Conservation (phyloP, 805 yeast species). For the Candida silvicultrix region DNA sequence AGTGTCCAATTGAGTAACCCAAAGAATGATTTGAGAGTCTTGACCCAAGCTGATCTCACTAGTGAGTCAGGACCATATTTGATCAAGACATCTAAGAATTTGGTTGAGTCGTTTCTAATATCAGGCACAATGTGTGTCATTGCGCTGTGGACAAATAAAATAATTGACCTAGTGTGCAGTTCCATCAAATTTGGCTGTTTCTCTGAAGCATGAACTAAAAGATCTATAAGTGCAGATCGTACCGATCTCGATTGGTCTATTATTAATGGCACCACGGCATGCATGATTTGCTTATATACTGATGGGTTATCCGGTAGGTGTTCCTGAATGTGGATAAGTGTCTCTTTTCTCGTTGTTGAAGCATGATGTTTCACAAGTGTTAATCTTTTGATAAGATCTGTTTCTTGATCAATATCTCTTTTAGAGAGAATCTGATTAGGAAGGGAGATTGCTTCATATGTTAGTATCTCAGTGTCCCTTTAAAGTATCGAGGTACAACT, state of each 20-base stretch:
- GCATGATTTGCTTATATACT: constrained; percentile 49
- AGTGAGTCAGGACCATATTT: constrained; percentile 47
- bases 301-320: constrained; percentile 48
- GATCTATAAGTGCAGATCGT: constrained; percentile 44
- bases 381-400: constrained; percentile 53
- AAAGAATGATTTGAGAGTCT: constrained; percentile 60
- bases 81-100: constrained; percentile 56
- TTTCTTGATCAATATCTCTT: constrained; percentile 25
- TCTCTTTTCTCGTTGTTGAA: constrained; percentile 63
- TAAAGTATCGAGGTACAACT: too few relatives aligned
- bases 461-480: too few relatives aligned
- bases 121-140: constrained; percentile 87
- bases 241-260: constrained; percentile 61
- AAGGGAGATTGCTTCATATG: constrained; percentile 28
- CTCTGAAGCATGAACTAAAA: constrained; percentile 41
- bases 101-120: constrained; percentile 70
- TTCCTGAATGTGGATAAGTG: constrained; percentile 45
- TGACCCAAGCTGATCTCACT: constrained; percentile 59
- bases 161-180: constrained; percentile 51
- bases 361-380: constrained; percentile 73
- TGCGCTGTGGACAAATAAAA: constrained; percentile 79
- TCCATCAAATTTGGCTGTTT: constrained; percentile 50
- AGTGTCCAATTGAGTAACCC: constrained; percentile 72
- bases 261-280: constrained; percentile 49
- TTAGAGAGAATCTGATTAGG: constrained; percentile 29